Percentiles rank a stretch among this genome's conserved stretches.
These are phyloP conservation scores for Violaceomyces palustris DNA, from an alignment of 1,284 basidiomycete species.

Conservation along the genomic window DNA sequence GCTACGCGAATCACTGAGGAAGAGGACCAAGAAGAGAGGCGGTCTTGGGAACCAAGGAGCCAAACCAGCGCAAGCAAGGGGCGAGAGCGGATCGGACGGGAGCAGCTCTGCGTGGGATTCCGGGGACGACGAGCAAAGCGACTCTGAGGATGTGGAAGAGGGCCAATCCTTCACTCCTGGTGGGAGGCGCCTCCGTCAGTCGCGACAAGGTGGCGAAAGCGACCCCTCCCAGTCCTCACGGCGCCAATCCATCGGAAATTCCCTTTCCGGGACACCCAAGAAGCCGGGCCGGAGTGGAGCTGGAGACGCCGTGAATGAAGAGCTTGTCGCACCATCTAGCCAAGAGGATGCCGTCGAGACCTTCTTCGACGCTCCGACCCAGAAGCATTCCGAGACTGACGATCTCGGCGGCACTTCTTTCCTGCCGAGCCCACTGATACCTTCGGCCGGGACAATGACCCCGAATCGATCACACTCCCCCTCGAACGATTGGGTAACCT, in stretches of 20 bases:
- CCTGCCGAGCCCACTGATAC: not conserved
- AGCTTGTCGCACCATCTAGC: not conserved
- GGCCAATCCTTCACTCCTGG: not conserved
- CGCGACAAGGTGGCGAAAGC: not conserved
- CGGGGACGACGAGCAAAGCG: not conserved
- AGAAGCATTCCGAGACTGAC: not conserved
- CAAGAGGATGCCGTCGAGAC: not conserved
- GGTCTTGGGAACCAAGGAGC: not conserved
- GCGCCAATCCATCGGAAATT: not conserved
- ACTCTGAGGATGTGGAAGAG: not conserved
- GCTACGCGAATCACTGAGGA: not conserved
- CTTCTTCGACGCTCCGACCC: not conserved
- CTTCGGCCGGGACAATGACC: not conserved
- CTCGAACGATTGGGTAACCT: not conserved
- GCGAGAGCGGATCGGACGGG: not conserved
- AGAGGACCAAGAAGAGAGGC: not conserved
- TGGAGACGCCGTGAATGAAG: not conserved
- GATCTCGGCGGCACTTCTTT: not conserved
- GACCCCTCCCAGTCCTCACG: not conserved
- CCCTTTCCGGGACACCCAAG: too few relatives aligned
- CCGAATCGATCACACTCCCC: not conserved
- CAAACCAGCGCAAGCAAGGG: not conserved
- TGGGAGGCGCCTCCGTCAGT: not conserved
- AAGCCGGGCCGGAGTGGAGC: too few relatives aligned
- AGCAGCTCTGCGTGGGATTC: not conserved